Evolutionary conservation across 768 basidiomycete species (phyloP), one percentile per base, ranked within the genome.

Genomic region (Lactarius hengduanensis): DNA sequence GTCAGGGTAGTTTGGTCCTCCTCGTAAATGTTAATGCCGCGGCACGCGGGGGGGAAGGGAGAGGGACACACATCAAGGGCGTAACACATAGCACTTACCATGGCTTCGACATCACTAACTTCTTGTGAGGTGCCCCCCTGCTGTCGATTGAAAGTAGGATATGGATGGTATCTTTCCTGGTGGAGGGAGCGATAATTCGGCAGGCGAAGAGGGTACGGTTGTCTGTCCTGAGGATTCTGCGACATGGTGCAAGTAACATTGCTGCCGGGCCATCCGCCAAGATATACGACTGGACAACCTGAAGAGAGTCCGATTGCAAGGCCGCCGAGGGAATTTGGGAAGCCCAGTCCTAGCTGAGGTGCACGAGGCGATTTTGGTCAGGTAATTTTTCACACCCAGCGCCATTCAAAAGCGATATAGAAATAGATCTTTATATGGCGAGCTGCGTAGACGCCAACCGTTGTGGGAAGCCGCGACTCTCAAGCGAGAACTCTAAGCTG

Each of bases 181-280:
- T 69, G 69, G 40, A 69, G 69, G 62, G 53, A 69, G 32, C 69
- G 69, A 57, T 69, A 69, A 40, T 63, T 69, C 26, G 69, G 69
- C 13, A 69, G 69, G 34, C 69, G 66, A 38, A 69, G 66, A 50
- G 69, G 69, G 38, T 69, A 69, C 13, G 65, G 13, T 13, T 58
- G 68, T 30, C 50, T 57, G 34, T 67, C 66, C 36, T 67, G 50
- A 56, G 62, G 58, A 22, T 63, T 55, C 20, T 67, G 62, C 36
- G 66, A 67, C 66, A 67, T 67, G 32, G 58, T 67, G 18, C 36
- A 30, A 32, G 59, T 38, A 34, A 63, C 34, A 41, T 45, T 50
- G 28, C 34, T 41, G 20, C 53, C 30, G 32, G 38, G 64, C 9
- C 34, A 22, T 34, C 50, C 20, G 43, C 16, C 36, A 34, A 50